Percentiles rank a stretch among this genome's conserved stretches.
Conservation (phyloP, 2,329 filamentous ascomycete genomes). For the Ascochyta viciae-villosae region DNA sequence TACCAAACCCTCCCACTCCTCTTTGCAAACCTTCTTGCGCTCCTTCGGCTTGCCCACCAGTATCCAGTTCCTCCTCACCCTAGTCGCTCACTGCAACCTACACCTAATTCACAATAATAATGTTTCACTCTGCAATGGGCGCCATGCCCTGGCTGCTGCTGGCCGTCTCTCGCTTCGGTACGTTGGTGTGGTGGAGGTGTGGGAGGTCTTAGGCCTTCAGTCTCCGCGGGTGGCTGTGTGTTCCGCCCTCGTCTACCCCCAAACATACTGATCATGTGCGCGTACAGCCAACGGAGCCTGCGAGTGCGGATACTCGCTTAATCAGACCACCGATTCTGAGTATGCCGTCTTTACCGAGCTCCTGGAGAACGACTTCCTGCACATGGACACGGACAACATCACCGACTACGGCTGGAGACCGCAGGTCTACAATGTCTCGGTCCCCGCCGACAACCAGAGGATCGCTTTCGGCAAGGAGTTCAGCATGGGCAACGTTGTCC, state of each 20-base stretch:
- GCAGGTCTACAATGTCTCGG: conserved; percentile 71
- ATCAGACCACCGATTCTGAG: conserved; percentile 50
- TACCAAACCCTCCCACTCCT: conserved; percentile 16
- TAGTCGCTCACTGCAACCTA: conserved; percentile 30
- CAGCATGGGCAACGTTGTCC: conserved; percentile 62
- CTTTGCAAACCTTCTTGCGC: conserved; percentile 19
- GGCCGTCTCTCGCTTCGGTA: conserved; percentile 41
- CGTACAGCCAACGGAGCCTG: conserved; percentile 59
- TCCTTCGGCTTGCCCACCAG: conserved; percentile 24
- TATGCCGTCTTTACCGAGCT: conserved; percentile 69
- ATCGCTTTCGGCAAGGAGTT: conserved; percentile 73
- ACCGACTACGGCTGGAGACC: conserved; percentile 63
- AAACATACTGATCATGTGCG: conserved; percentile 18
- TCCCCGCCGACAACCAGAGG: conserved; percentile 57
- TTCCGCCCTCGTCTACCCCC: not conserved
- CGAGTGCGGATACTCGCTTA: conserved; percentile 74
- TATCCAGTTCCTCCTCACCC: conserved; percentile 18
- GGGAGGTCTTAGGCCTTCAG: not conserved
- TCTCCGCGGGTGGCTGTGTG: not conserved
- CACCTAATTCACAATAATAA: conserved; percentile 23
- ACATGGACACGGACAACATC: conserved; percentile 59
- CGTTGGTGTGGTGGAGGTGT: conserved; percentile 18
- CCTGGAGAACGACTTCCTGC: conserved; percentile 75
- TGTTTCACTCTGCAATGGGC: conserved; percentile 29
- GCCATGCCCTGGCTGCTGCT: conserved; percentile 40